Base-by-base conservation (phyloP, 2,329 filamentous ascomycete genomes). In the Aaosphaeria pasadenensis region DNA sequence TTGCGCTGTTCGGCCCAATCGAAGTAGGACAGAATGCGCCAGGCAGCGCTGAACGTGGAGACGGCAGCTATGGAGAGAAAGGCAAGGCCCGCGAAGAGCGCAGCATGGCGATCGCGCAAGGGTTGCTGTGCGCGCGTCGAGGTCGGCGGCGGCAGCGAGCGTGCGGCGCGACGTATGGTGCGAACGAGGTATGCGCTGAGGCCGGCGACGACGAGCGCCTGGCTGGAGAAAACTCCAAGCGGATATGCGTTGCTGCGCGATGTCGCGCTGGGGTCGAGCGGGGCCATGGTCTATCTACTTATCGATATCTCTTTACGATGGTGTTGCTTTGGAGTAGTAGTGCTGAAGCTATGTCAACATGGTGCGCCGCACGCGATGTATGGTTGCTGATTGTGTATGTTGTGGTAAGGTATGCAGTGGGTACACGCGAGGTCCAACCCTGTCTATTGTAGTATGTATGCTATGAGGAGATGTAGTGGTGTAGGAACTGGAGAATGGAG, bases 11-110 rank as follows among this genome's bases (percentile, higher is more conserved):
- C 60, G n/a, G 74, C 76, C 79, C 79, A 82, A 31, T 72, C 64
- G 38, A 71, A 64, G 62, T 81, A 82, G 3, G 77, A 80, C 13
- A 76, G 59, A 5, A 68, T 63, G 44, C 74, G 74, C 57, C 76
- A 76, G 30, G 62, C 57, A 33, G 74, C 62, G 41, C 72, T 70
- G 53, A 77, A 74, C 52, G 75, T 77, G 3, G 67, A 68, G 4
- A 77, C 73, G 1, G 71, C 61, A 1, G 62, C 62, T 29, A 81
- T 59, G 46, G 78, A 78, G n/a, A 74, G 47, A 28, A 72, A 43
- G 5, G 77, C 73, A n/a, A 81, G 66, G 28, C 64, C 44, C 0
- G 70, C 64, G 62, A 81, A 79, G 24, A 72, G 44, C 30, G 59
- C 49, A 32, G 64, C 63, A 54, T 66, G 52, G 46, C 61, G 61